A percentile compares a stretch with the other conserved stretches of the same genome.
Conservation (phyloP, 75 land plant species). For the Cryptomeria japonica region DNA sequence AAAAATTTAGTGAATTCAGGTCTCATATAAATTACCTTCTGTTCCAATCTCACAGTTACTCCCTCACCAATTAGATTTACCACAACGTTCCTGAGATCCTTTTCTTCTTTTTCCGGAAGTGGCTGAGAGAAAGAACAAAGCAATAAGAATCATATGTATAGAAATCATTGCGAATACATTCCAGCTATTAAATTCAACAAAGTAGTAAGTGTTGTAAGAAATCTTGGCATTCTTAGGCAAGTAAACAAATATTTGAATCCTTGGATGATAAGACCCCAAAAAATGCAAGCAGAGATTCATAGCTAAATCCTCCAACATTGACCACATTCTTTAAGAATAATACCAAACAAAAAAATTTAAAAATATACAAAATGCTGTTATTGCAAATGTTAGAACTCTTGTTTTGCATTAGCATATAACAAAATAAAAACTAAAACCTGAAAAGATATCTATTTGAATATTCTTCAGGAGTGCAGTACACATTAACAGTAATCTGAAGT, state of each 20-base stretch:
- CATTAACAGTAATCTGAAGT: not conserved
- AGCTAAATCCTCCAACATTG: not conserved
- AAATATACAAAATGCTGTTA: not conserved
- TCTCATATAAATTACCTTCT: slow-evolving; percentile 47
- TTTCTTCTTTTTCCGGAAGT: slow-evolving; percentile 65
- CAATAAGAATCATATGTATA: not conserved
- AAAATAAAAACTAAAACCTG: not conserved
- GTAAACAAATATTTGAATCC: not conserved
- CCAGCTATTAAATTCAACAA: not conserved
- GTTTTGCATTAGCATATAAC: not conserved
- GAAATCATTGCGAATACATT: not conserved
- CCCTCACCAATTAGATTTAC: slow-evolving; percentile 62
- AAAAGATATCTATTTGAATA: not conserved
- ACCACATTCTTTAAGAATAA: not conserved
- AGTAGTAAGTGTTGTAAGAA: not conserved
- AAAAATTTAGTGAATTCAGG: not conserved
- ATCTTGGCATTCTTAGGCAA: not conserved
- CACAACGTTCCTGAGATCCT: slow-evolving; percentile 59
- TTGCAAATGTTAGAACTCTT: not conserved
- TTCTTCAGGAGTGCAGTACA: not conserved
- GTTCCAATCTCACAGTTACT: slow-evolving; percentile 57
- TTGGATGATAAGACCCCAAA: not conserved
- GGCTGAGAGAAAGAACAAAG: slow-evolving; percentile 32
- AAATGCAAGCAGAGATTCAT: not conserved
- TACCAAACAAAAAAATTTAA: not conserved